Percentiles rank a stretch among this genome's conserved stretches.
phyloP scores from a whole-genome alignment of 257 asterid genomes.

The Solanum sejunctum region DNA sequence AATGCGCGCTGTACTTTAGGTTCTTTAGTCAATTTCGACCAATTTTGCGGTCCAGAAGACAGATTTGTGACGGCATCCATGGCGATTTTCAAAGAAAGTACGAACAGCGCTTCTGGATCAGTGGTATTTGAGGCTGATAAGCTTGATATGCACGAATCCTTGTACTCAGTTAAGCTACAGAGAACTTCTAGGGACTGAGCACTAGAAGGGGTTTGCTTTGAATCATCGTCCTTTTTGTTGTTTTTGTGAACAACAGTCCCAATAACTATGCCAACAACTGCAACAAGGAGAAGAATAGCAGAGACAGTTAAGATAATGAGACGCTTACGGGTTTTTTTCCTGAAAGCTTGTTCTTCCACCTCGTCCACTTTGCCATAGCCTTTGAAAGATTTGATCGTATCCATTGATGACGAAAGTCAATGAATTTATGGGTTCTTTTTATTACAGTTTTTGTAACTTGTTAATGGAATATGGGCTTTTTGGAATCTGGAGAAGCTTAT shows the following conservation, averaged over 20 bases:
- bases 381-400: slow-evolving; percentile 55
- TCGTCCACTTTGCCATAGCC: slow-evolving; percentile 79
- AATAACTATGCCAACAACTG: slow-evolving; percentile 39
- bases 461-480: not conserved
- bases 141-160: slow-evolving; percentile 37
- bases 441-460: not conserved
- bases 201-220: slow-evolving; percentile 4
- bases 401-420: slow-evolving; percentile 24
- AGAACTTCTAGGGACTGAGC: slow-evolving; percentile 41
- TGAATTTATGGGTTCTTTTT: not conserved
- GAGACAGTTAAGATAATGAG: slow-evolving; percentile 37
- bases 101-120: slow-evolving; percentile 52
- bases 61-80: slow-evolving; percentile 14
- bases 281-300: not conserved
- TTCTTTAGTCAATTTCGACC: slow-evolving; percentile 14
- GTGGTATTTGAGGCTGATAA: slow-evolving; percentile 24
- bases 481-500: not conserved
- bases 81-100: slow-evolving; percentile 30
- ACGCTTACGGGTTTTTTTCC: slow-evolving; percentile 47
- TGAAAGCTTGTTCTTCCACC: slow-evolving; percentile 41
- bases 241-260: slow-evolving; percentile 38
- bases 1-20: slow-evolving; percentile 32
- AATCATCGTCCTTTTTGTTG: not conserved
- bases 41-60: slow-evolving; percentile 20
- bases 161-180: slow-evolving; percentile 46